These are phyloP conservation scores for Zygoascus tannicola DNA, from an alignment of 805 yeast genomes.

Conservation along the genomic window DNA sequence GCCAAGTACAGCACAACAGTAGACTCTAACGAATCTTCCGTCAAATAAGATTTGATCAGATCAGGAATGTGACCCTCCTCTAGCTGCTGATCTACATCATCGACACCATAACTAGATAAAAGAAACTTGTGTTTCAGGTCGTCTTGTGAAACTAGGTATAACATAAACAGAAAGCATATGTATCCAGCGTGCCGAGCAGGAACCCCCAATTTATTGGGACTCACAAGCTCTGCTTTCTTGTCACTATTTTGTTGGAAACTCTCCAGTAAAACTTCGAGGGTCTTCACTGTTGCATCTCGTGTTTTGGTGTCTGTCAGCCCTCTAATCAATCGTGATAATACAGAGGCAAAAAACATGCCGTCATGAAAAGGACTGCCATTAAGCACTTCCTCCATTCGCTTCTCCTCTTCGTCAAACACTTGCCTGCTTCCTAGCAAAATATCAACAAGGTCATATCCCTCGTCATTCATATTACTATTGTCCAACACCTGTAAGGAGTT, in stretches of 20 bases:
- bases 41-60: constrained; percentile 15
- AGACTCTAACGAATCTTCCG: constrained; percentile 13
- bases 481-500: constrained; percentile 17
- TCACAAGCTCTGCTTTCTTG: not conserved
- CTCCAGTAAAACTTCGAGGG: constrained; percentile 20
- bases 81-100: constrained; percentile 8
- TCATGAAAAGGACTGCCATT: not conserved
- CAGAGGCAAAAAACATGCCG: not conserved
- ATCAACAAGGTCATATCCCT: constrained; percentile 11
- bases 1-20: constrained; percentile 19
- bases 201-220: not conserved
- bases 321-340: constrained; percentile 15
- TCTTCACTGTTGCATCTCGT: constrained; percentile 16
- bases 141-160: constrained; percentile 17
- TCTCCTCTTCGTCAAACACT: constrained; percentile 14
- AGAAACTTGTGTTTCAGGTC: constrained; percentile 20
- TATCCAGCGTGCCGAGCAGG: constrained; percentile 9
- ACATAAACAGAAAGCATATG: constrained; percentile 19
- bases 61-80: constrained; percentile 13
- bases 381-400: constrained; percentile 5
- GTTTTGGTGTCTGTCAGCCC: constrained; percentile 20
- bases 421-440: constrained; percentile 8
- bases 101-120: constrained; percentile 23
- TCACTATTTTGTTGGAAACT: constrained; percentile 17
- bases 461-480: constrained; percentile 12